Conservation (phyloP, 169 alveolate species). For the Plasmodium ovale region DNA sequence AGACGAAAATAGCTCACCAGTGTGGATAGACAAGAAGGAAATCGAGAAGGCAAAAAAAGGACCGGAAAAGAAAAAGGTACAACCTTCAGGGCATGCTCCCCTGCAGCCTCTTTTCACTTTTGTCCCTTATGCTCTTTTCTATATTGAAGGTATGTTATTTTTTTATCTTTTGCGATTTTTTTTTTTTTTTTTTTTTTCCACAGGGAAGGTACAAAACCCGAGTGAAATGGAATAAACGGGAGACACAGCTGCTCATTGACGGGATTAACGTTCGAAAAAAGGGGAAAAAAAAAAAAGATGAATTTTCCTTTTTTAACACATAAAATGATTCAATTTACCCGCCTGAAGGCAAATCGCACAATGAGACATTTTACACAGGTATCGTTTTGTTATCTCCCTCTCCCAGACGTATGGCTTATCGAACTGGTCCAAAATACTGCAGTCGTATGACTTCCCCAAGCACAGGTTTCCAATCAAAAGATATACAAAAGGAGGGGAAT, state of each 20-base stretch:
- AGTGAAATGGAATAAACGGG: conserved; percentile 34
- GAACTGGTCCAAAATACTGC: conserved; percentile 36
- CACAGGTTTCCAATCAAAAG: conserved; percentile 18
- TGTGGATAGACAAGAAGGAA: background rate
- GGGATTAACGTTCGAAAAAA: conserved; percentile 32
- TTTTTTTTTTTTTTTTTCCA: background rate
- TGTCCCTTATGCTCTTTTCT: no score
- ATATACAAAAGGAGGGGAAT: background rate
- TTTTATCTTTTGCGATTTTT: background rate
- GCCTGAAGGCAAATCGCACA: no score
- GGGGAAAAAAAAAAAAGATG: no score
- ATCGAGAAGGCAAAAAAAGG: background rate
- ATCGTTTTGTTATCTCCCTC: background rate
- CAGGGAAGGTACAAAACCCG: conserved; percentile 27
- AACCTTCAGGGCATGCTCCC: background rate
- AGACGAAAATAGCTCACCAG: background rate
- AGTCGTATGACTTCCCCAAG: conserved; percentile 26
- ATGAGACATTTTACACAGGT: no score
- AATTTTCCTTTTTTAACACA: no score
- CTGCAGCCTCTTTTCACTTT: background rate
- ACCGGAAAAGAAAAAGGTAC: background rate
- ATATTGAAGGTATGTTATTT: background rate
- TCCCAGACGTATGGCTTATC: conserved; percentile 27
- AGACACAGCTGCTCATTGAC: conserved; percentile 11
- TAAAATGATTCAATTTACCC: no score